Percentiles rank a stretch among this genome's conserved stretches.
Conservation (phyloP, 2,329 filamentous ascomycete genomes). For the Plenodomus tracheiphilus region DNA sequence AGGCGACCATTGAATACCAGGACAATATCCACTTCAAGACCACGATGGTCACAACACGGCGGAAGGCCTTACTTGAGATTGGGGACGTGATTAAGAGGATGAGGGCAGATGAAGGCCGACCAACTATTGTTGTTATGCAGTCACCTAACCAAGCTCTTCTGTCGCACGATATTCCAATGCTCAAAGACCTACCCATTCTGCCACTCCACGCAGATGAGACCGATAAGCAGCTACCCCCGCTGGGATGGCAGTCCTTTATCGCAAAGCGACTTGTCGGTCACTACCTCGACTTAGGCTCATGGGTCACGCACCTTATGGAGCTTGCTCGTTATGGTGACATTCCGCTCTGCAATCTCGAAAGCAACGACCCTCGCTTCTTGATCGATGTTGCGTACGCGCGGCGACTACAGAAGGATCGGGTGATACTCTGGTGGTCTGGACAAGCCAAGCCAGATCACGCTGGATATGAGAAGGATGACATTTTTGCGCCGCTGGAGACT, state of each 20-base stretch:
- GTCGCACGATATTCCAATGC: conserved; percentile 79
- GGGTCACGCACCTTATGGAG: conserved; percentile 85
- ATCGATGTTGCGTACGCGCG: conserved; percentile 96
- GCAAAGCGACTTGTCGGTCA: conserved; percentile 84
- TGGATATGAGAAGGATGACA: conserved; percentile 91
- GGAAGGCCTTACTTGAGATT: conserved; percentile 87
- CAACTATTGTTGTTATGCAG: conserved; percentile 85
- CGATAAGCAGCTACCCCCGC: conserved; percentile 84
- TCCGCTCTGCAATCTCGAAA: conserved; percentile 91
- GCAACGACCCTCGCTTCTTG: conserved; percentile 89
- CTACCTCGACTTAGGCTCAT: conserved; percentile 89
- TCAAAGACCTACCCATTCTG: conserved; percentile 83
- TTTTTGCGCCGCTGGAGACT: conserved; percentile 78
- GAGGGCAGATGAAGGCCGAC: conserved; percentile 78
- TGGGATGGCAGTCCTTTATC: conserved; percentile 92
- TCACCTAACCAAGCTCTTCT: conserved; percentile 82
- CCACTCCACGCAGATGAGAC: conserved; percentile 78
- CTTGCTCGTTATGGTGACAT: conserved; percentile 92
- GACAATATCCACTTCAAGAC: conserved; percentile 83
- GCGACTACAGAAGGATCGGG: conserved; percentile 84
- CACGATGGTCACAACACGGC: conserved; percentile 82
- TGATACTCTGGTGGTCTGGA: conserved; percentile 96
- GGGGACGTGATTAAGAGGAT: conserved; percentile 88
- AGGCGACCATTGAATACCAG: conserved; percentile 84
- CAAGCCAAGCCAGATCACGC: conserved; percentile 89